Evolutionary conservation across 164 flowering plant genomes (phyloP).

Genomic region (Tetrastigma voinierianum): DNA sequence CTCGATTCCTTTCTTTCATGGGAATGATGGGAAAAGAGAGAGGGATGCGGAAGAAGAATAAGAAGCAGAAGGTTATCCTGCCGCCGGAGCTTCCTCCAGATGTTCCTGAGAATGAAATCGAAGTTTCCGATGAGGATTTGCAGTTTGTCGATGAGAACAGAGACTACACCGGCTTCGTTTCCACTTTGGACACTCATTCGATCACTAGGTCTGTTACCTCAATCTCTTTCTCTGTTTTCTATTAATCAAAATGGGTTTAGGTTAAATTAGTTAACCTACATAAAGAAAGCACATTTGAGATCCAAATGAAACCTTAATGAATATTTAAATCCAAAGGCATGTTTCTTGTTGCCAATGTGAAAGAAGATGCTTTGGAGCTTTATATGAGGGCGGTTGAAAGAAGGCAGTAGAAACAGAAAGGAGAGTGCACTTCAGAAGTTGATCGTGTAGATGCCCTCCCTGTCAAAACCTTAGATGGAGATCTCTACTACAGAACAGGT

Average conservation of each 20-base stretch:
- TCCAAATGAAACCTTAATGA: too few species aligned
- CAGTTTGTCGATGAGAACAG: conserved; percentile 57
- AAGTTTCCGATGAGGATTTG: conserved; percentile 85
- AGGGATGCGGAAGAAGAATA: conserved; percentile 20
- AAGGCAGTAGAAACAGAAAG: conserved; percentile 32
- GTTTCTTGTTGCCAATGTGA: conserved; percentile 66
- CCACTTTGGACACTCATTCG: conserved; percentile 54
- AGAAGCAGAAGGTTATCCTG: conserved; percentile 33
- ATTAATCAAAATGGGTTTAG: neutral
- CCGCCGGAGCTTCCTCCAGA: conserved; percentile 96
- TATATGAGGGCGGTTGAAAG: conserved; percentile 61
- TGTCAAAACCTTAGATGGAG: conserved; percentile 79
- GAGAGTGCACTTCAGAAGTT: conserved; percentile 38
- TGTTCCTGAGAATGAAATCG: conserved; percentile 54
- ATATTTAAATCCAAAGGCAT: conserved; percentile 43
- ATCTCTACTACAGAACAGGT: conserved; percentile 65
- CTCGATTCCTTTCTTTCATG: too few species aligned
- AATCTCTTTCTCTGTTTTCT: neutral
- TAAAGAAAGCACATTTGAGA: too few species aligned
- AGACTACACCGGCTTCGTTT: conserved; percentile 60
- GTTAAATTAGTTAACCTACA: too few species aligned
- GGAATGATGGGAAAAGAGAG: neutral
- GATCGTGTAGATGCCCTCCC: conserved; percentile 92
- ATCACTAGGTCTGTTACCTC: conserved; percentile 47
- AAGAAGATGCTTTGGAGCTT: conserved; percentile 69